phyloP scores from a whole-genome alignment of 2,329 filamentous ascomycete species.

The Byssothecium circinans region DNA sequence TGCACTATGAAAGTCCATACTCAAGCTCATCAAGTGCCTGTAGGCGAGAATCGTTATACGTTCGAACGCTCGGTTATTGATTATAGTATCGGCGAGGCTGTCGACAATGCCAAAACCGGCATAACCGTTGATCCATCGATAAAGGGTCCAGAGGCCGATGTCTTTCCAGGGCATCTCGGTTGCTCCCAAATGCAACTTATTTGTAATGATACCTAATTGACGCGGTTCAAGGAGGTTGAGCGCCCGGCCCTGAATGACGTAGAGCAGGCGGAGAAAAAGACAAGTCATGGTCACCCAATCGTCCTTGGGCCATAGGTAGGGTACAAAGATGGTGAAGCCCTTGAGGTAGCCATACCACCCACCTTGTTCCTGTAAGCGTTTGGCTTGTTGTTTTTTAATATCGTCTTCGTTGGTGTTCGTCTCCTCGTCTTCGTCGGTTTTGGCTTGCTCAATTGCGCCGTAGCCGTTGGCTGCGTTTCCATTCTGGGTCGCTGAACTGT shows the following conservation, averaged over 20 bases:
- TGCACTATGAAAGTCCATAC: constrained; percentile 69
- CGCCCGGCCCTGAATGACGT: constrained; percentile 69
- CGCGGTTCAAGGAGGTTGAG: constrained; percentile 78
- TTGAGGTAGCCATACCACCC: constrained; percentile 78
- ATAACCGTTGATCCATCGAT: constrained; percentile 53
- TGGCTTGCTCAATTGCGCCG: constrained; percentile 33
- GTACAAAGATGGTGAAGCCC: constrained; percentile 73
- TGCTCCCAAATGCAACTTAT: constrained; percentile 61
- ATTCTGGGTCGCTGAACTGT: constrained; percentile 42
- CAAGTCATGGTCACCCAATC: constrained; percentile 68
- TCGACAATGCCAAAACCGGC: constrained; percentile 56
- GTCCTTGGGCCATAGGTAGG: constrained; percentile 75
- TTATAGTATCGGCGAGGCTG: constrained; percentile 55
- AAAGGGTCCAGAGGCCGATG: constrained; percentile 54
- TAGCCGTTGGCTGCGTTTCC: constrained; percentile 33
- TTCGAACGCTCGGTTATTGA: constrained; percentile 61
- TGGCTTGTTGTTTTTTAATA: constrained; percentile 55
- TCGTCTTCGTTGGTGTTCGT: constrained; percentile 56
- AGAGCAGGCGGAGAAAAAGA: constrained; percentile 66
- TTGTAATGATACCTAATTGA: constrained; percentile 77
- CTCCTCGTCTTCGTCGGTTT: constrained; percentile 47
- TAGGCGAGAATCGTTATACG: constrained; percentile 64
- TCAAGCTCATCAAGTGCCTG: constrained; percentile 67
- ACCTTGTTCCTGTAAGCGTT: constrained; percentile 71
- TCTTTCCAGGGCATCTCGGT: constrained; percentile 55